Conservation (phyloP, 2,329 filamentous ascomycete species). For the Ceratocystis diversiconidia region DNA sequence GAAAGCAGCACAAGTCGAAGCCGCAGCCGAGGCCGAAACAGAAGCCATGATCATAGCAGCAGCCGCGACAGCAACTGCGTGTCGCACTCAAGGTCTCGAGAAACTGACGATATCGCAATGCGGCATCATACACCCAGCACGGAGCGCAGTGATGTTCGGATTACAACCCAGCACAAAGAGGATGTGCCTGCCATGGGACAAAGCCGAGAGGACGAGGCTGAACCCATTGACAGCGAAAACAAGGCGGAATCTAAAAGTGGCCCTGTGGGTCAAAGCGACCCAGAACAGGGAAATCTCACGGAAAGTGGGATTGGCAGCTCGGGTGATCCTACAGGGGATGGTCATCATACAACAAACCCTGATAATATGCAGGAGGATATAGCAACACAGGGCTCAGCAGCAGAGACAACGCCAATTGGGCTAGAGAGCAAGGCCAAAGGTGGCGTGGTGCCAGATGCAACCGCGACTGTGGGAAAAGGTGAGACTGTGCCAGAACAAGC, state of each 20-base stretch:
- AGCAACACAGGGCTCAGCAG: not conserved
- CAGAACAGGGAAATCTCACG: not conserved
- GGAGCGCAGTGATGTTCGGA: not conserved
- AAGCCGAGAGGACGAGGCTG: not conserved
- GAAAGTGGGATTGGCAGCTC: not conserved
- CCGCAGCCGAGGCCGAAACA: not conserved
- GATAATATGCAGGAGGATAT: not conserved
- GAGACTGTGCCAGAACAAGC: not conserved
- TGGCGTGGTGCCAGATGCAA: not conserved
- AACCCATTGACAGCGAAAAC: not conserved
- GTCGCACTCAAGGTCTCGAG: not conserved
- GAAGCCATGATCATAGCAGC: not conserved
- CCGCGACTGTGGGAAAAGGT: not conserved
- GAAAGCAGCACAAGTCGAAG: constrained; percentile 17
- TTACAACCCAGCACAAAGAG: not conserved
- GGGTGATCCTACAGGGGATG: not conserved
- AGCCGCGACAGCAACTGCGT: not conserved
- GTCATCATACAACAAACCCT: not conserved
- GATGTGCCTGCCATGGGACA: not conserved
- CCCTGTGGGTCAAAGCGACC: not conserved
- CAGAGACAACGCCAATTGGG: not conserved
- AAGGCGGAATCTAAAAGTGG: not conserved
- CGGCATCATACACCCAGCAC: not conserved
- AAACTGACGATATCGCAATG: not conserved
- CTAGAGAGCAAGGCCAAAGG: not conserved